phyloP scores from a whole-genome alignment of 345 rosid species.

The Pistacia atlantica region DNA sequence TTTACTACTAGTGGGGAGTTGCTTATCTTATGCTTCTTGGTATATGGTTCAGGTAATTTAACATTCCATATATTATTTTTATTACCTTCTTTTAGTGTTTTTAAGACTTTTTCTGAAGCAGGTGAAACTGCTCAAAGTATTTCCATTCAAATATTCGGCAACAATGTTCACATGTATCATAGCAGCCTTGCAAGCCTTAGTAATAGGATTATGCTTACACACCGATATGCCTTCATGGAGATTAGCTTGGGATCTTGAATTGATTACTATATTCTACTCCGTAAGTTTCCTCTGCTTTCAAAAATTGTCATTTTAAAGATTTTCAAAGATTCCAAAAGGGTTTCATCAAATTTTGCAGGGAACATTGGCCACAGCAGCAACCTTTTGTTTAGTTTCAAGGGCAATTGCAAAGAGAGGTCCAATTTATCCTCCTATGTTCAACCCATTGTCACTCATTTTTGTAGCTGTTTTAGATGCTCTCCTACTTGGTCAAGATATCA shows the following conservation, averaged over 20 bases:
- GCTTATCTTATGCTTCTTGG: slow-evolving; percentile 44
- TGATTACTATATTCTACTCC: slow-evolving; percentile 48
- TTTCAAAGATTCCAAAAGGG: too few relatives aligned
- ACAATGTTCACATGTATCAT: slow-evolving; percentile 49
- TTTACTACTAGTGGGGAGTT: slow-evolving; percentile 33
- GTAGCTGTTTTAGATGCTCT: slow-evolving; percentile 42
- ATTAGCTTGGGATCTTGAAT: slow-evolving; percentile 43
- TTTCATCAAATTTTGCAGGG: slow-evolving; percentile 30
- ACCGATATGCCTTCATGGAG: slow-evolving; percentile 31
- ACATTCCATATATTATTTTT: neutral
- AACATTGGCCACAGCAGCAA: slow-evolving; percentile 40
- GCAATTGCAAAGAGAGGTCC: slow-evolving; percentile 47
- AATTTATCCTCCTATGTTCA: slow-evolving; percentile 57
- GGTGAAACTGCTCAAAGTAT: slow-evolving; percentile 38
- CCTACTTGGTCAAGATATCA: slow-evolving; percentile 34
- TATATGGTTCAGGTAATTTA: slow-evolving; percentile 42
- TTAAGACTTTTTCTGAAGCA: neutral
- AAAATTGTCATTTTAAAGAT: too few relatives aligned
- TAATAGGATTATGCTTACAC: slow-evolving; percentile 39
- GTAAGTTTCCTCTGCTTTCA: slow-evolving; percentile 13
- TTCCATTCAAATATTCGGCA: slow-evolving; percentile 43
- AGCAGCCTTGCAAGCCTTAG: slow-evolving; percentile 34
- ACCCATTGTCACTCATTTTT: slow-evolving; percentile 45
- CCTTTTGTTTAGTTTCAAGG: slow-evolving; percentile 37
- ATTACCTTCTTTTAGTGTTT: too few relatives aligned